A percentile compares a stretch with the other conserved stretches of the same genome.
phyloP scores from a whole-genome alignment of 2,329 filamentous ascomycete species.

The Apiospora hydei region DNA sequence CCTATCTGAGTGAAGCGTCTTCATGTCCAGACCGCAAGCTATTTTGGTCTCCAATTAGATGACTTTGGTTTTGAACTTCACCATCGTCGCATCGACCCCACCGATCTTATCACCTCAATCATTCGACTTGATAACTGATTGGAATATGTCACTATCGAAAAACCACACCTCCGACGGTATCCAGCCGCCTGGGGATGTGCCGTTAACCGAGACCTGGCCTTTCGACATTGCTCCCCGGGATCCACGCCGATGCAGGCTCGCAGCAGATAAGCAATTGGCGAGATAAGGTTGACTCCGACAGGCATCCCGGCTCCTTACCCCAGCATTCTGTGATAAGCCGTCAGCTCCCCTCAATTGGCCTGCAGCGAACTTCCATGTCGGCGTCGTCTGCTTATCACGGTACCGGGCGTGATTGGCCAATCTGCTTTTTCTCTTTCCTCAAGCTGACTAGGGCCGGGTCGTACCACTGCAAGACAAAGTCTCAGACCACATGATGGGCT shows the following conservation, averaged over 20 bases:
- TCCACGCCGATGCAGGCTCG: neutral
- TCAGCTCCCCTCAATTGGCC: neutral
- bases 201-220: neutral
- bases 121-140: neutral
- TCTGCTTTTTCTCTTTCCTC: neutral
- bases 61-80: neutral
- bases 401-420: neutral
- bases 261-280: neutral
- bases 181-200: neutral
- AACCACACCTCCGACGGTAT: neutral
- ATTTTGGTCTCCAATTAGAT: too few species aligned
- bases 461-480: neutral
- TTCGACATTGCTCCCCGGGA: neutral
- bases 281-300: constrained; percentile 13
- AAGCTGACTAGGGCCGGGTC: neutral
- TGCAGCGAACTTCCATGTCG: neutral
- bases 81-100: neutral
- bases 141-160: neutral
- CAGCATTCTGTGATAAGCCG: neutral
- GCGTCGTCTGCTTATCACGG: neutral
- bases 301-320: neutral
- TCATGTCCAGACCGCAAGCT: too few species aligned
- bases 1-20: too few species aligned
- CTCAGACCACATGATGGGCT: neutral
- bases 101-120: neutral